A percentile compares a stretch with the other conserved stretches of the same genome.
These are phyloP conservation scores for Durio zibethinus DNA, from an alignment of 345 rosid species.

Conservation along the genomic window DNA sequence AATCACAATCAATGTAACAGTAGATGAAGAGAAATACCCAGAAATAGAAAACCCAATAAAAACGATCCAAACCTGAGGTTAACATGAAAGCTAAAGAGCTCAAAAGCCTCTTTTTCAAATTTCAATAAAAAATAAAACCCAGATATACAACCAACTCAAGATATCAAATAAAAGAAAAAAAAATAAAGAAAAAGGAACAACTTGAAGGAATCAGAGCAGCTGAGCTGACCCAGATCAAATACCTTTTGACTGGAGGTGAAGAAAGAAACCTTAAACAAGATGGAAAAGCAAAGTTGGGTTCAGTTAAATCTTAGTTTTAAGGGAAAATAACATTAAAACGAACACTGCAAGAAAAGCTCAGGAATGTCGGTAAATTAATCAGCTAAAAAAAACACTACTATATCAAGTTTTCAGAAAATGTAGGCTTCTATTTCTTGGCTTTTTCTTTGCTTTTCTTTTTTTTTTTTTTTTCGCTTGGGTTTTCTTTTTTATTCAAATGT, in stretches of 20 bases:
- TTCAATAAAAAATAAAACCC: neutral
- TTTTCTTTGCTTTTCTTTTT: neutral
- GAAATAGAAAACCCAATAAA: conserved; percentile 7
- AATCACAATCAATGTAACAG: conserved; percentile 35
- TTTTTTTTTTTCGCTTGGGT: neutral
- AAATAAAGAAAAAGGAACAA: neutral
- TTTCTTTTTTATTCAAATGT: neutral
- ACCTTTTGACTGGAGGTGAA: conserved; percentile 32
- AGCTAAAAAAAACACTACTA: neutral
- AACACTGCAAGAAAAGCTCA: conserved; percentile 24
- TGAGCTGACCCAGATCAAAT: conserved; percentile 31
- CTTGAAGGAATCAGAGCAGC: neutral
- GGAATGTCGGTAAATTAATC: conserved; percentile 35
- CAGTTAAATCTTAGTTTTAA: conserved; percentile 20
- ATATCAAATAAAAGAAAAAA: neutral
- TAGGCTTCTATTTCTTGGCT: conserved; percentile 36
- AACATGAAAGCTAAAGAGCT: neutral
- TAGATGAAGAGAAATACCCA: conserved; percentile 3
- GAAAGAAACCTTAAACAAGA: conserved; percentile 15
- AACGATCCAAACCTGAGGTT: conserved; percentile 9
- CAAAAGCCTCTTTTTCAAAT: neutral
- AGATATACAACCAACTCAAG: conserved; percentile 3
- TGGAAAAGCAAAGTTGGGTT: conserved; percentile 25
- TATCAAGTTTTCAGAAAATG: conserved; percentile 13
- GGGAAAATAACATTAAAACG: neutral